These are phyloP conservation scores for Paramecium sonneborni DNA, from an alignment of 73 alveolate genomes.

Conservation along the genomic window DNA sequence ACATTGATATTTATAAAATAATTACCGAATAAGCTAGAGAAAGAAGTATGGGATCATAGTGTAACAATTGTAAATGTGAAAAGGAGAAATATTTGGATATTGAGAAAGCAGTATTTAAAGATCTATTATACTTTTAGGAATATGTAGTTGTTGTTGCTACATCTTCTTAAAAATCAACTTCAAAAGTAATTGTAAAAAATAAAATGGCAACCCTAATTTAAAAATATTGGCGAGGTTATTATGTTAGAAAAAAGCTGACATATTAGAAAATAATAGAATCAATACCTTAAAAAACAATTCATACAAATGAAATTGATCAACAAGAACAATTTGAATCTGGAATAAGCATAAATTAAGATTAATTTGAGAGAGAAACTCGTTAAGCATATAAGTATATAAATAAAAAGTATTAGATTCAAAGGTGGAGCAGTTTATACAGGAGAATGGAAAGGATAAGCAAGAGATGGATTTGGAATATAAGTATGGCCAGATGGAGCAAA, in stretches of 20 bases:
- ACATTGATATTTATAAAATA: background rate
- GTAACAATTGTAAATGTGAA: background rate
- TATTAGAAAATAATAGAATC: background rate
- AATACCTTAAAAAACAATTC: background rate
- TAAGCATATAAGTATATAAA: background rate
- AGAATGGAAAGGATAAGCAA: slow-evolving; percentile 87
- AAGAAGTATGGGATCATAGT: background rate
- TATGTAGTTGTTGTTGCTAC: slow-evolving; percentile 12
- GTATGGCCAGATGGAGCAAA: slow-evolving; percentile 70
- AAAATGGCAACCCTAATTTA: background rate
- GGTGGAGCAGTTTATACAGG: slow-evolving; percentile 87
- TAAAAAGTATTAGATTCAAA: slow-evolving; percentile 63
- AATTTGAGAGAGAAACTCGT: background rate
- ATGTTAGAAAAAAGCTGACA: background rate
- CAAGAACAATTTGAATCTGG: slow-evolving; percentile 1
- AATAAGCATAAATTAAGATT: background rate
- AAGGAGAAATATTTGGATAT: background rate
- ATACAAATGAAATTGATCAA: background rate
- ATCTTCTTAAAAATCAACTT: background rate
- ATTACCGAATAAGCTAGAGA: background rate
- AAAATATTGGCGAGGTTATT: background rate
- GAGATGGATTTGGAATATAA: slow-evolving; percentile 65
- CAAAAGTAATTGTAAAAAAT: background rate
- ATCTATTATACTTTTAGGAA: background rate
- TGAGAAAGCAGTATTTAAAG: background rate